phyloP scores from a whole-genome alignment of 2,329 filamentous ascomycete species.

The Fusarium abutilonis region DNA sequence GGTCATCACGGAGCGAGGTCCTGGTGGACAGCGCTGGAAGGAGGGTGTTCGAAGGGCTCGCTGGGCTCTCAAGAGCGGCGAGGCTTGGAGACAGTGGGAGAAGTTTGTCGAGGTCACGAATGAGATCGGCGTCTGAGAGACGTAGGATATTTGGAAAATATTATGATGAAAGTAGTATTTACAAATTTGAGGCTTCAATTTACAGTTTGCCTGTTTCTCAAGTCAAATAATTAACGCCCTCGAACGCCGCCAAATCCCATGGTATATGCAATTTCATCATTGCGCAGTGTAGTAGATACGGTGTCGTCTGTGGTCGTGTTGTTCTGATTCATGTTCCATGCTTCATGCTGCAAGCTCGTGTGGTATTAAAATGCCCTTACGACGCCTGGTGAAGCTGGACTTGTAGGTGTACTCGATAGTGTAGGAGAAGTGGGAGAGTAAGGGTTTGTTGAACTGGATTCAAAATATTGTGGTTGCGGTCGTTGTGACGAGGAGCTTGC shows the following conservation, averaged over 20 bases:
- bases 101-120: conserved; percentile 87
- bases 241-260: conserved; percentile 10
- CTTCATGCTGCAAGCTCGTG: background rate
- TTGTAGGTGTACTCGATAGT: conserved; percentile 13
- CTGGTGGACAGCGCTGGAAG: conserved; percentile 91
- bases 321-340: background rate
- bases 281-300: background rate
- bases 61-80: conserved; percentile 87
- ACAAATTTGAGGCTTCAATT: conserved; percentile 5
- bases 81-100: conserved; percentile 84
- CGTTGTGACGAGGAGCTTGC: conserved; percentile 25
- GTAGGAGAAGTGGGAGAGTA: conserved; percentile 28
- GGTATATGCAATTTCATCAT: conserved; percentile 26
- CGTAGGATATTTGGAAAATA: background rate
- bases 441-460: conserved; percentile 31
- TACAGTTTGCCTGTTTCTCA: conserved; percentile 2
- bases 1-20: conserved; percentile 83
- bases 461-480: conserved; percentile 26
- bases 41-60: conserved; percentile 88
- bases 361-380: conserved; percentile 23
- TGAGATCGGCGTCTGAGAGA: conserved; percentile 47
- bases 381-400: conserved; percentile 23
- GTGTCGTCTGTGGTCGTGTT: conserved; percentile 9
- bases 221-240: background rate
- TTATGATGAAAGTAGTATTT: conserved; percentile 4